A percentile compares a stretch with the other conserved stretches of the same genome.
These are phyloP conservation scores for Arxiozyma slooffiae DNA, from an alignment of 1,139 yeast species.

Conservation along the genomic window DNA sequence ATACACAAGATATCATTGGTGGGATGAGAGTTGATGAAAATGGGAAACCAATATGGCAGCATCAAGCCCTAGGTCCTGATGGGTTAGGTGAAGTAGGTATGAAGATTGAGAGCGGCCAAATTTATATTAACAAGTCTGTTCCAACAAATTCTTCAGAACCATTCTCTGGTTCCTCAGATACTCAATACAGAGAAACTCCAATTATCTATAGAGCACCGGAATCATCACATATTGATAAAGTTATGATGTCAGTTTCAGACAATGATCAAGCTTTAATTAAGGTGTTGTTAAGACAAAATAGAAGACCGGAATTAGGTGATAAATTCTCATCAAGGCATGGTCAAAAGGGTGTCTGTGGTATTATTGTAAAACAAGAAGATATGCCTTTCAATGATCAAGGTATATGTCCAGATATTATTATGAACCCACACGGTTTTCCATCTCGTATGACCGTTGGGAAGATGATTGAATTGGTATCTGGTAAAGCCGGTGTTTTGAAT, in stretches of 20 bases:
- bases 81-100: slow-evolving; percentile 97
- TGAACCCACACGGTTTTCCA: slow-evolving; percentile 99
- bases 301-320: slow-evolving; percentile 97
- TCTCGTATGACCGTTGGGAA: slow-evolving; percentile 99
- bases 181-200: slow-evolving; percentile 80
- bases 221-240: slow-evolving; percentile 90
- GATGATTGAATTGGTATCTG: slow-evolving; percentile 92
- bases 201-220: slow-evolving; percentile 89
- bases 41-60: slow-evolving; percentile 77
- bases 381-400: slow-evolving; percentile 91
- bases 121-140: slow-evolving; percentile 82
- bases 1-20: slow-evolving; percentile 79
- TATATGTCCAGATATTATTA: slow-evolving; percentile 84
- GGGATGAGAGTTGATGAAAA: slow-evolving; percentile 84
- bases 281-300: slow-evolving; percentile 84
- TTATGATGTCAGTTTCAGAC: slow-evolving; percentile 93
- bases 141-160: slow-evolving; percentile 76
- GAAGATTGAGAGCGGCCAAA: slow-evolving; percentile 84
- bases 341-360: slow-evolving; percentile 98
- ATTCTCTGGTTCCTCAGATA: slow-evolving; percentile 41
- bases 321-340: slow-evolving; percentile 96
- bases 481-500: slow-evolving; percentile 93
- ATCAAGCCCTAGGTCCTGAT: slow-evolving; percentile 80
- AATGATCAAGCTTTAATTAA: slow-evolving; percentile 90
- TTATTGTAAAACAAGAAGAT: slow-evolving; percentile 92